These are phyloP conservation scores for Microstroma glucosiphilum DNA, from an alignment of 1,284 basidiomycete genomes.

Conservation along the genomic window DNA sequence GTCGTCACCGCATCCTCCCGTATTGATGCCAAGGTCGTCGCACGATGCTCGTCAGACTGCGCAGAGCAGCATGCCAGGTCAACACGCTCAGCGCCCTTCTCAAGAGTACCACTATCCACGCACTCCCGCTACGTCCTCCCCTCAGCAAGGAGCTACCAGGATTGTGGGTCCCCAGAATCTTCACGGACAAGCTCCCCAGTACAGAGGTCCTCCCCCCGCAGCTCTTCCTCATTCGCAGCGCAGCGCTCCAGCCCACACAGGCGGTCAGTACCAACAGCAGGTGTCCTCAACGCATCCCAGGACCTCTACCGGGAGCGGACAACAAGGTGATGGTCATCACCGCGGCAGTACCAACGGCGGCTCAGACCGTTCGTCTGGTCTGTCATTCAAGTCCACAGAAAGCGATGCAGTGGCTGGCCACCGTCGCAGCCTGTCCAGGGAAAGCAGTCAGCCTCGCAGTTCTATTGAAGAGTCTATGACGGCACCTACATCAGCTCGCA, in stretches of 20 bases:
- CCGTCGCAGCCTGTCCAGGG: conserved; percentile 11
- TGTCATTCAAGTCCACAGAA: conserved; percentile 25
- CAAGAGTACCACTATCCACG: too few species aligned
- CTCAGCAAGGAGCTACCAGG: too few species aligned
- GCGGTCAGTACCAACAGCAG: conserved; percentile 2
- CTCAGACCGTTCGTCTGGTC: conserved; percentile 38
- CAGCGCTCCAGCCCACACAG: conserved; percentile 12
- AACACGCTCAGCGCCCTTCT: too few species aligned
- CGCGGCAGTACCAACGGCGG: conserved; percentile 14
- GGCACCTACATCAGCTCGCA: conserved; percentile 39
- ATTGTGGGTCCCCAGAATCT: too few species aligned
- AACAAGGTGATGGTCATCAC: too few species aligned
- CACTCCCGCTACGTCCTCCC: too few species aligned
- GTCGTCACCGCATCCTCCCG: too few species aligned
- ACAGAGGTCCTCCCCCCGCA: too few species aligned
- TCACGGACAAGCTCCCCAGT: too few species aligned
- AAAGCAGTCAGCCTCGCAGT: conserved; percentile 21
- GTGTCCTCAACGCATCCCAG: background rate
- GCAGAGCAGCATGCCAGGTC: too few species aligned
- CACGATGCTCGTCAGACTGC: too few species aligned
- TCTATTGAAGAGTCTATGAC: conserved; percentile 23
- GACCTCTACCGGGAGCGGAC: background rate
- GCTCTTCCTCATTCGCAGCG: background rate
- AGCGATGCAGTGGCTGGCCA: conserved; percentile 4
- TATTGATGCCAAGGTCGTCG: too few species aligned